phyloP scores from a whole-genome alignment of 192 early-diverging fungal genomes.

The Lobosporangium transversale region DNA sequence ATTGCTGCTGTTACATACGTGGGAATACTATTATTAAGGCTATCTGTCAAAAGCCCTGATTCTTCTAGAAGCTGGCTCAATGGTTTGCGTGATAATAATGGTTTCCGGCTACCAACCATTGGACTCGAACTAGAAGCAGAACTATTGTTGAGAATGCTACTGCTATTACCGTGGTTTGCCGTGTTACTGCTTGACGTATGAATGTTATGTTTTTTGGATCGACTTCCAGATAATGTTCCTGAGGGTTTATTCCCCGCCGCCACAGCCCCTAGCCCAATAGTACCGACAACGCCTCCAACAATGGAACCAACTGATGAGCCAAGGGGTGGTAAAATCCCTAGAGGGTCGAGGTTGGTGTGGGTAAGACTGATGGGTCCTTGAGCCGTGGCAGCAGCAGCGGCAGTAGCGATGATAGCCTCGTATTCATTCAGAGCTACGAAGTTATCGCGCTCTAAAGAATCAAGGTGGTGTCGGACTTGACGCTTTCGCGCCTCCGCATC shows the following conservation, averaged over 20 bases:
- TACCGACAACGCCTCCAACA: slow-evolving; percentile 41
- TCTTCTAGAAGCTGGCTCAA: slow-evolving; percentile 40
- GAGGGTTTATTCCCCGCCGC: background rate
- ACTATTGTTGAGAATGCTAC: background rate
- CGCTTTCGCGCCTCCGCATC: slow-evolving; percentile 33
- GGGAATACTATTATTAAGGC: background rate
- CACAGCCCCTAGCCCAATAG: slow-evolving; percentile 30
- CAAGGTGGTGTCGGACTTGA: slow-evolving; percentile 57
- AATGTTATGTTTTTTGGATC: slow-evolving; percentile 18
- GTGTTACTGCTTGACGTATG: background rate
- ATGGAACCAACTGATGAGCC: slow-evolving; percentile 34
- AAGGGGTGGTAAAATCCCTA: slow-evolving; percentile 33
- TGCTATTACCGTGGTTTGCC: background rate
- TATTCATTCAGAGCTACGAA: slow-evolving; percentile 61
- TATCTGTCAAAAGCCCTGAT: slow-evolving; percentile 11
- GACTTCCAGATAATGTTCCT: slow-evolving; percentile 28
- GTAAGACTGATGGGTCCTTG: slow-evolving; percentile 44
- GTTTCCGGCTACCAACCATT: slow-evolving; percentile 23
- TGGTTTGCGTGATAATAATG: slow-evolving; percentile 27
- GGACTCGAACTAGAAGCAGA: background rate
- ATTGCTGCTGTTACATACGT: slow-evolving; percentile 53
- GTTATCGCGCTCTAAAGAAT: slow-evolving; percentile 65
- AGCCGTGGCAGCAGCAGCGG: slow-evolving; percentile 49
- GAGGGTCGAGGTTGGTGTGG: slow-evolving; percentile 39
- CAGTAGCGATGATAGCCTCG: slow-evolving; percentile 59